Conservation (phyloP, 257 asterid species). For the Pogostemon cablin region DNA sequence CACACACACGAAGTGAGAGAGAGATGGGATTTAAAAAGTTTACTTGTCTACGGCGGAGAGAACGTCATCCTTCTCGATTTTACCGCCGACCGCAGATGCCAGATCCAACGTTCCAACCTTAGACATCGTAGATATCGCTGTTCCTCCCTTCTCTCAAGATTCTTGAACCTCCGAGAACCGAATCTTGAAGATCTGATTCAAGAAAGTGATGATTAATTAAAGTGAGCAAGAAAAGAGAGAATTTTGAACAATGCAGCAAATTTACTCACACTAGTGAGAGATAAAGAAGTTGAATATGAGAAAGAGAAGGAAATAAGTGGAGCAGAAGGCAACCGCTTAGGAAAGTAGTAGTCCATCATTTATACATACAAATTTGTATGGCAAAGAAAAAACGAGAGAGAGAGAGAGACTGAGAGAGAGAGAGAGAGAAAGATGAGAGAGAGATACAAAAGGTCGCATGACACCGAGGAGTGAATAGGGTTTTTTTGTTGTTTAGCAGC, state of each 20-base stretch:
- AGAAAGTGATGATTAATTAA: background rate
- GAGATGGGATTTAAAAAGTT: background rate
- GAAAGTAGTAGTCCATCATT: background rate
- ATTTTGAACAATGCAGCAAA: conserved; percentile 26
- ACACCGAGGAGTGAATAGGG: no score
- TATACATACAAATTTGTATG: conserved; percentile 10
- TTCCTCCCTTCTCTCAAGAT: conserved; percentile 26
- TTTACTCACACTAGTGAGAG: conserved; percentile 26
- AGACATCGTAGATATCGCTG: conserved; percentile 77
- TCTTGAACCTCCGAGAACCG: conserved; percentile 25
- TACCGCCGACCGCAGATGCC: conserved; percentile 93
- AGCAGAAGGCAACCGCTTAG: background rate
- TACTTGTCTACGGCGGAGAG: conserved; percentile 88
- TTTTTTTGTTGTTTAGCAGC: no score
- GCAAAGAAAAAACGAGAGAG: conserved; percentile 9
- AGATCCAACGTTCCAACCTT: conserved; percentile 80
- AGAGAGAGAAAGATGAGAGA: conserved; percentile 17
- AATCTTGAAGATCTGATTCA: conserved; percentile 47
- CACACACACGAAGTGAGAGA: background rate
- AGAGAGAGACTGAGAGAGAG: conserved; percentile 17
- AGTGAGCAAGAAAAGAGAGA: background rate
- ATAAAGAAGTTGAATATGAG: conserved; percentile 22
- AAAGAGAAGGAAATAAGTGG: background rate
- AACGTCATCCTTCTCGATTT: conserved; percentile 73
- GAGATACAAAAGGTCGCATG: no score